Conservation (phyloP, 2,329 filamentous ascomycete genomes). For the Fusarium torreyae region DNA sequence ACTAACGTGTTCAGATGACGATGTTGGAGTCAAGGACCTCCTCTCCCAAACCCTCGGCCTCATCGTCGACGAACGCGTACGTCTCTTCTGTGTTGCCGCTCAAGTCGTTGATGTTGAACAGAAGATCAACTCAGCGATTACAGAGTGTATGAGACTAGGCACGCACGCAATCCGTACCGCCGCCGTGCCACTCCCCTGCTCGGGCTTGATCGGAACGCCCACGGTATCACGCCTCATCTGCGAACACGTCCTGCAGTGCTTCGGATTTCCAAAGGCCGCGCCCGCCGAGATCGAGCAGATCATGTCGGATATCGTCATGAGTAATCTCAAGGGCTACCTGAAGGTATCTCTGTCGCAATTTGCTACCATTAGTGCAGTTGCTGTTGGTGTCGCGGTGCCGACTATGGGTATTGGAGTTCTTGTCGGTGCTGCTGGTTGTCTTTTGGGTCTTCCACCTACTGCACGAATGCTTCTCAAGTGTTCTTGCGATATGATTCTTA, state of each 20-base stretch:
- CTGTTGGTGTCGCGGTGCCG: slow-evolving; percentile 39
- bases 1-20: slow-evolving; percentile 35
- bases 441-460: slow-evolving; percentile 39
- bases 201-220: slow-evolving; percentile 47
- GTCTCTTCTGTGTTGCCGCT: slow-evolving; percentile 51
- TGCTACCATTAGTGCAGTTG: slow-evolving; percentile 20
- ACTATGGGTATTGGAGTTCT: slow-evolving; percentile 43
- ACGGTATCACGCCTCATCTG: slow-evolving; percentile 50
- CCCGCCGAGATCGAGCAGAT: slow-evolving; percentile 44
- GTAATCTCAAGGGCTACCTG: slow-evolving; percentile 42
- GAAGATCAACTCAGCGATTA: slow-evolving; percentile 52
- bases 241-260: slow-evolving; percentile 49
- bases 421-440: slow-evolving; percentile 37
- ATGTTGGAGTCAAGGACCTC: slow-evolving; percentile 45
- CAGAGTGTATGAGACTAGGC: slow-evolving; percentile 50
- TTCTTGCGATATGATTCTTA: slow-evolving; percentile 49
- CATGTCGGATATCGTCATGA: slow-evolving; percentile 47
- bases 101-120: slow-evolving; percentile 52
- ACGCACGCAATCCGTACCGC: slow-evolving; percentile 49
- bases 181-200: slow-evolving; percentile 45
- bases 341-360: slow-evolving; percentile 46
- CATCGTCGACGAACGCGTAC: slow-evolving; percentile 51
- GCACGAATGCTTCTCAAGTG: slow-evolving; percentile 48
- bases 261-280: slow-evolving; percentile 47
- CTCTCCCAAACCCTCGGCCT: slow-evolving; percentile 48